These are phyloP conservation scores for Pseudogymnoascus sp. DNA, from an alignment of 2,329 filamentous ascomycete species.

Conservation along the genomic window DNA sequence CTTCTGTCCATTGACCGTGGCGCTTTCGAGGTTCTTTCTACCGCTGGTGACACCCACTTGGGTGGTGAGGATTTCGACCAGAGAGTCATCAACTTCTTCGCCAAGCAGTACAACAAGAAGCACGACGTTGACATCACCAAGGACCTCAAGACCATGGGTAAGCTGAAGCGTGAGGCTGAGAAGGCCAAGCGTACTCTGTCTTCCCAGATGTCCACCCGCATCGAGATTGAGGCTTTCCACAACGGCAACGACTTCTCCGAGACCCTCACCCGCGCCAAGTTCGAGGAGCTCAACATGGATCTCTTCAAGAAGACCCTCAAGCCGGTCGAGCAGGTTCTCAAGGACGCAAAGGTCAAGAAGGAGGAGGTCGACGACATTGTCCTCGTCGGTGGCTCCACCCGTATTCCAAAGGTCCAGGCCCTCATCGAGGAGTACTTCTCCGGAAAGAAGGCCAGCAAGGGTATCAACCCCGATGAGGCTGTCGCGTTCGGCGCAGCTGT, in stretches of 20 bases:
- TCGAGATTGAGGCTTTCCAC: constrained; percentile 96
- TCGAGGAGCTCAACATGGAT: constrained; percentile 98
- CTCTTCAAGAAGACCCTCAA: constrained; percentile 99
- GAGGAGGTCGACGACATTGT: constrained; percentile 91
- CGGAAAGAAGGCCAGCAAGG: constrained; percentile 97
- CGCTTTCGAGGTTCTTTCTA: constrained; percentile 90
- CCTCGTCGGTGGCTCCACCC: constrained; percentile 94
- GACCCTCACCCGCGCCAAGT: constrained; percentile 96
- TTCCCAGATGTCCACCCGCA: constrained; percentile 84
- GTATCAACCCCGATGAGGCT: constrained; percentile 98
- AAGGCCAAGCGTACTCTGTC: constrained; percentile 98
- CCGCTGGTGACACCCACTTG: constrained; percentile 92
- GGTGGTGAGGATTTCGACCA: constrained; percentile 99
- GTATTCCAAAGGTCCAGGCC: constrained; percentile 95
- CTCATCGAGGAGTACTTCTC: constrained; percentile 93
- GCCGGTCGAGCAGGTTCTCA: constrained; percentile 96
- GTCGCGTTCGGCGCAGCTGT: constrained; percentile 96
- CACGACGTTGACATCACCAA: constrained; percentile 85
- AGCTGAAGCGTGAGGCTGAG: constrained; percentile 98
- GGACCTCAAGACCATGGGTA: constrained; percentile 96
- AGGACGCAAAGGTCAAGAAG: constrained; percentile 98
- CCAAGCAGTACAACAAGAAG: constrained; percentile 99
- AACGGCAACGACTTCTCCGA: constrained; percentile 97
- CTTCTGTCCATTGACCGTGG: constrained; percentile 86
- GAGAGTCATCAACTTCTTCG: constrained; percentile 91